phyloP scores from a whole-genome alignment of 1,284 basidiomycete species.

The Ganoderma lucidum region DNA sequence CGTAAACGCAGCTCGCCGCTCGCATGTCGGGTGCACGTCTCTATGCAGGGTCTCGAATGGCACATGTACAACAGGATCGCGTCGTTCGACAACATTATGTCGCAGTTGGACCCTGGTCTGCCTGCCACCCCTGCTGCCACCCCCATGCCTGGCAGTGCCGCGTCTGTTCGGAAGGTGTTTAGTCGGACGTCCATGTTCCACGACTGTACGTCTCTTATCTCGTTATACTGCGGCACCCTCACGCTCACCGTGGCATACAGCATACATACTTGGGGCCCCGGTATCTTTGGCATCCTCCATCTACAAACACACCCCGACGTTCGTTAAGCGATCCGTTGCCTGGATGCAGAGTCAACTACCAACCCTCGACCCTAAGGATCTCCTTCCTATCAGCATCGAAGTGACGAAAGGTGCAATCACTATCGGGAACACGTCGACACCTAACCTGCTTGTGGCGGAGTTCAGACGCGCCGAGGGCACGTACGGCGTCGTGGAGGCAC shows the following conservation, averaged over 20 bases:
- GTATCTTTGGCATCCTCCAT: slow-evolving; percentile 40
- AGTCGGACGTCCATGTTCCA: slow-evolving; percentile 39
- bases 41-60: slow-evolving; percentile 87
- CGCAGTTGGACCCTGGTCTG: slow-evolving; percentile 66
- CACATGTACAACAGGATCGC: slow-evolving; percentile 90
- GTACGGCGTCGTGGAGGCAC: slow-evolving; percentile 79
- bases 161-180: slow-evolving; percentile 42
- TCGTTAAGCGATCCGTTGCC: slow-evolving; percentile 52
- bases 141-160: slow-evolving; percentile 35
- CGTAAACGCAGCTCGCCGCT: slow-evolving; percentile 48
- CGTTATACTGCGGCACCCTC: not conserved
- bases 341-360: slow-evolving; percentile 72
- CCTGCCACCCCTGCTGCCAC: slow-evolving; percentile 35
- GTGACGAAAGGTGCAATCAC: slow-evolving; percentile 80
- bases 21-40: slow-evolving; percentile 81
- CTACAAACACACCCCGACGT: slow-evolving; percentile 49
- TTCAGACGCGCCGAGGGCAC: slow-evolving; percentile 79
- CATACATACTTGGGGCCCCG: slow-evolving; percentile 37
- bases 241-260: slow-evolving; percentile 18
- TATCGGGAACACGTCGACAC: slow-evolving; percentile 86
- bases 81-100: slow-evolving; percentile 86
- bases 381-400: slow-evolving; percentile 83
- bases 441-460: slow-evolving; percentile 81
- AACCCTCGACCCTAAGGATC: slow-evolving; percentile 76
- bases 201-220: slow-evolving; percentile 36